Percentiles rank a stretch among this genome's conserved stretches.
Conservation (phyloP, 495 filamentous ascomycete genomes). For the Hypoxylon cercidicola region DNA sequence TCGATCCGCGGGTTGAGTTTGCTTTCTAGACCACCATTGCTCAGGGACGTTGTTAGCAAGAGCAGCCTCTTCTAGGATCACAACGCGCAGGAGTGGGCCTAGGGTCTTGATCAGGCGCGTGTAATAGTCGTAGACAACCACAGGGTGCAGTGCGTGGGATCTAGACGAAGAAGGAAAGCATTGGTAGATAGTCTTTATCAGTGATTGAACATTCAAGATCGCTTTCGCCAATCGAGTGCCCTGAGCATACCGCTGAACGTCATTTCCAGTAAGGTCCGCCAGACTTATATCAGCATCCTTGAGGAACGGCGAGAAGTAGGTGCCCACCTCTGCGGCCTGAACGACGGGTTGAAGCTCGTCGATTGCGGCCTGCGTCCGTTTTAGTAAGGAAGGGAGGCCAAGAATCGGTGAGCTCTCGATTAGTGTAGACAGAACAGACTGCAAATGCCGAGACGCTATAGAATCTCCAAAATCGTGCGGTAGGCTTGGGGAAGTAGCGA, state of each 20-base stretch:
- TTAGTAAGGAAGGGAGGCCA: conserved; percentile 80
- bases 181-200: conserved; percentile 76
- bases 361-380: conserved; percentile 74
- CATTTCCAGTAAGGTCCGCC: conserved; percentile 45
- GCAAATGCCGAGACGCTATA: conserved; percentile 70
- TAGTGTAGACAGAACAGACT: conserved; percentile 78
- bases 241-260: conserved; percentile 55
- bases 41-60: conserved; percentile 60
- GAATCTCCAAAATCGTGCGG: conserved; percentile 77
- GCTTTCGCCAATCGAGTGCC: conserved; percentile 82
- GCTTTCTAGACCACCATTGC: conserved; percentile 52
- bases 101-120: conserved; percentile 72
- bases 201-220: conserved; percentile 75
- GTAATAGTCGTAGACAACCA: conserved; percentile 86
- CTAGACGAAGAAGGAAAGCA: conserved; percentile 73
- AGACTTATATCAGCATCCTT: conserved; percentile 38
- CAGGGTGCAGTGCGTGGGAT: conserved; percentile 65
- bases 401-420: conserved; percentile 86
- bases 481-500: conserved; percentile 81
- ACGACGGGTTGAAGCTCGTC: conserved; percentile 74
- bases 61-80: conserved; percentile 83
- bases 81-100: conserved; percentile 78
- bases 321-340: conserved; percentile 43
- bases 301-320: conserved; percentile 72
- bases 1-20: conserved; percentile 19